Base-by-base conservation (phyloP, 2,329 filamentous ascomycete genomes). In the Monilinia aucupariae region DNA sequence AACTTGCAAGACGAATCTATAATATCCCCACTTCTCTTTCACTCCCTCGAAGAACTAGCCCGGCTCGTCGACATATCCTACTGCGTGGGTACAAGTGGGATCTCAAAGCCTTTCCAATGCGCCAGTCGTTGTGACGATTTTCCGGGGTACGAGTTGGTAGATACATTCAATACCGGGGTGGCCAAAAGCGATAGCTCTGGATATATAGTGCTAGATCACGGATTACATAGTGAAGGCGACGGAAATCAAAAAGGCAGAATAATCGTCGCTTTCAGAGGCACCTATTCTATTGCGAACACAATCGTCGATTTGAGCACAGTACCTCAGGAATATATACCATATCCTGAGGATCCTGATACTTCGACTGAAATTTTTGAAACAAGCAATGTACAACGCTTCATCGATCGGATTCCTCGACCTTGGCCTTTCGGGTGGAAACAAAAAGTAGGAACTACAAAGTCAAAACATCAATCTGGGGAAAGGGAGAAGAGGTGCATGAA, bases 51-150 rank as follows among this genome's bases (percentile, higher is more conserved):
- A 76, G 90, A 96, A 71, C 80, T 93, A 62, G 85, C 93, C n/a
- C 87, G 92, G 61, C 83, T 97, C 32, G 93, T 97, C 66, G 94
- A 99, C 74, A 94, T 97, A 64, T 81, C 91, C 54, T 97, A 97
- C 77, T 99, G 94, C 75, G 90, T 97, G 64, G 92, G 92, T 17
- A 8, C 83, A 6, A 88, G 89, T 0, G 94, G 93, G 47, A 87
- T 99, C 65, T 81, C 82, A 56, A 86, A 87, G 68, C 94, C 94
- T 0, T 99, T 99, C 75, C 78, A 82, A 39, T 99, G 94, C 76
- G 83, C 87, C 17, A 94, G 90, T 64, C 89, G 90, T 68, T 99
- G 94, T 77, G 79, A 80, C 45, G 91, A 97, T 63, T 97, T 97
- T 67, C 85, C 89, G 1, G 79, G 81, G 3, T 86, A 97, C 68